Conservation (phyloP, 441 rosid species). For the Breynia disticha region DNA sequence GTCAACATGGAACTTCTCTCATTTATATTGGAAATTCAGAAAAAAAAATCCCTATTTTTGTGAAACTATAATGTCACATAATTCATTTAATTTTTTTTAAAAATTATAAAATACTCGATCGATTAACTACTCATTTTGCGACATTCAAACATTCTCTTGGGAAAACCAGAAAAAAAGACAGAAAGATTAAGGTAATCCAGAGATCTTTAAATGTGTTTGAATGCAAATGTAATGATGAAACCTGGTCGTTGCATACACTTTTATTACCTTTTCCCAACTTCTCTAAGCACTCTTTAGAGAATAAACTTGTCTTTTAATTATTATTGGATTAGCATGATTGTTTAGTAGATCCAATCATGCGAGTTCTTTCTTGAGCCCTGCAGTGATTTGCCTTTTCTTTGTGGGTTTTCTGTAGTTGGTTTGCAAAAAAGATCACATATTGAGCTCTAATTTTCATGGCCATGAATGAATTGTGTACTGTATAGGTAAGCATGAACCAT, state of each 20-base stretch:
- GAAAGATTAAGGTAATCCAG: not conserved
- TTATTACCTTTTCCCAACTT: not conserved
- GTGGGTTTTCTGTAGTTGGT: conserved; percentile 4
- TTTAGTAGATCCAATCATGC: conserved; percentile 7
- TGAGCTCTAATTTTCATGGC: conserved; percentile 2
- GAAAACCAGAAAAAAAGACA: not conserved
- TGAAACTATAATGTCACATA: too few relatives aligned
- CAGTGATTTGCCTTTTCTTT: conserved; percentile 15
- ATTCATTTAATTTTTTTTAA: too few relatives aligned
- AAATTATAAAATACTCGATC: too few relatives aligned
- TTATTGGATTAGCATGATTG: not conserved
- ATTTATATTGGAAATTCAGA: too few relatives aligned
- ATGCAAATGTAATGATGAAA: not conserved
- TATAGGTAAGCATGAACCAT: not conserved
- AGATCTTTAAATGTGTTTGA: not conserved
- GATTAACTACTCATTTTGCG: not conserved
- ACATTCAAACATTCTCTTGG: too few relatives aligned
- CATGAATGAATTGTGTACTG: too few relatives aligned
- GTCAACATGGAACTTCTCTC: too few relatives aligned
- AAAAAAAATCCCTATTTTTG: too few relatives aligned
- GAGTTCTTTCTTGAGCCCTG: conserved; percentile 24
- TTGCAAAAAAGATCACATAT: conserved; percentile 2
- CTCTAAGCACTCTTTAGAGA: not conserved
- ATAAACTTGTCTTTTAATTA: not conserved
- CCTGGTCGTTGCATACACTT: not conserved